phyloP scores from a whole-genome alignment of 208 protist species.

The Trypanosoma congolense region DNA sequence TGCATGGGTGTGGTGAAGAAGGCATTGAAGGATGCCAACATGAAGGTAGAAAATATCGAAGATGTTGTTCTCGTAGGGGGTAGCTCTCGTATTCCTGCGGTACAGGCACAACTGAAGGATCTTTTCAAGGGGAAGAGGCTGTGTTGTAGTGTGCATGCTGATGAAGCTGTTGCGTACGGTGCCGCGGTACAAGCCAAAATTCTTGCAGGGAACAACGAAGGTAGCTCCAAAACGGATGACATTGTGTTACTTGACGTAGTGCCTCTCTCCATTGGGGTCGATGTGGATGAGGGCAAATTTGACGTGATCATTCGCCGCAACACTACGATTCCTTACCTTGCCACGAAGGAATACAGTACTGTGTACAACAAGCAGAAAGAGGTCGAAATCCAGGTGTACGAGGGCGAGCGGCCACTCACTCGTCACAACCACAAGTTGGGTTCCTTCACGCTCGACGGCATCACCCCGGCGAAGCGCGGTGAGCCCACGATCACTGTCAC shows the following conservation, averaged over 20 bases:
- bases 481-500: constrained; percentile 97
- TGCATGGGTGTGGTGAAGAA: constrained; percentile 76
- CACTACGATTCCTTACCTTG: constrained; percentile 82
- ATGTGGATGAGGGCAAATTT: constrained; percentile 94
- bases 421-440: constrained; percentile 99
- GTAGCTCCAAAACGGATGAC: constrained; percentile 69
- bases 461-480: constrained; percentile 94
- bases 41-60: constrained; percentile 76
- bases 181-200: constrained; percentile 98
- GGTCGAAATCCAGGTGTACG: constrained; percentile 99
- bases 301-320: constrained; percentile 87
- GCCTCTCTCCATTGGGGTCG: constrained; percentile 95
- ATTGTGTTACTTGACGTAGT: constrained; percentile 95
- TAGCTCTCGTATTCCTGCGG: constrained; percentile 96
- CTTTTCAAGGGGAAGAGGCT: constrained; percentile 74
- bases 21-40: constrained; percentile 84
- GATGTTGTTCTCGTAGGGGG: constrained; percentile 95
- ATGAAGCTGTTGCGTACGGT: constrained; percentile 99
- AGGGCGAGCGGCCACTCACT: constrained; percentile 97
- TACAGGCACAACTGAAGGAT: constrained; percentile 82
- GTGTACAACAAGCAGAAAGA: constrained; percentile 96
- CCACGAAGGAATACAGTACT: constrained; percentile 96
- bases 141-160: constrained; percentile 92
- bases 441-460: constrained; percentile 87
- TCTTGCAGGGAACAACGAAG: neutral